Evolutionary conservation across 441 rosid species (phyloP), one percentile per base, ranked within the genome.

Genomic region (Adansonia gregorii): DNA sequence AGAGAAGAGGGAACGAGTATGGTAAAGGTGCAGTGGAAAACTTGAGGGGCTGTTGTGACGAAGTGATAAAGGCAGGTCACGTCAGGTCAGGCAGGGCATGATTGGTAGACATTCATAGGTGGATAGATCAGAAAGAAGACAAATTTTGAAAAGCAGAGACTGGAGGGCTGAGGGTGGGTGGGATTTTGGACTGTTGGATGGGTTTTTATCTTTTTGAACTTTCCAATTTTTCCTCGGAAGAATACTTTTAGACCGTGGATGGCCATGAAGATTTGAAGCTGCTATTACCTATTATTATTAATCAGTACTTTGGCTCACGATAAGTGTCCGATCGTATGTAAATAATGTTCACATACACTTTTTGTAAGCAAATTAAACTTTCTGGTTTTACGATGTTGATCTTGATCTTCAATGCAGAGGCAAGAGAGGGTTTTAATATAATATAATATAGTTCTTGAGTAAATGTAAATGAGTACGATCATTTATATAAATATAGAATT

Each of bases 251-350:
- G 78, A 78, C 46, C 43, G 19, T 24, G 4, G 39, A 70, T 9
- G 75, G 27, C 4, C 69, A 35, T 35, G 60, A 27, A 11, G 56
- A 67, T 8, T 9, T 24, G 61, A 78, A 52, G 52, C 35, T 78
- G 72, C 3, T 52, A 41, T 73, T 12, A 35, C 39, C 6, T 54
- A 12, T 27, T 4, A 15, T 66, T 75, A 24, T 11, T 72, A 67
- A 51, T 27, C 73, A 74, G 63, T 54, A 67, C 70, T 71, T 64
- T 49, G 49, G 61, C 52, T 71, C 73, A 51, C 31, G 45, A 41
- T 43, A 58, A 43, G 35, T 43, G 45, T 73, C 64, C 64, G 63
- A 31, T 76, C 78, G 79, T 77, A 72, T 80, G 79, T 72, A 78
- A 67, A 84, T 82, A 17, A 15, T 61, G 6, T 65, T 67, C 54